Evolutionary conservation across 202 grass and related monocot species (phyloP).

Genomic region (Panicum virgatum): DNA sequence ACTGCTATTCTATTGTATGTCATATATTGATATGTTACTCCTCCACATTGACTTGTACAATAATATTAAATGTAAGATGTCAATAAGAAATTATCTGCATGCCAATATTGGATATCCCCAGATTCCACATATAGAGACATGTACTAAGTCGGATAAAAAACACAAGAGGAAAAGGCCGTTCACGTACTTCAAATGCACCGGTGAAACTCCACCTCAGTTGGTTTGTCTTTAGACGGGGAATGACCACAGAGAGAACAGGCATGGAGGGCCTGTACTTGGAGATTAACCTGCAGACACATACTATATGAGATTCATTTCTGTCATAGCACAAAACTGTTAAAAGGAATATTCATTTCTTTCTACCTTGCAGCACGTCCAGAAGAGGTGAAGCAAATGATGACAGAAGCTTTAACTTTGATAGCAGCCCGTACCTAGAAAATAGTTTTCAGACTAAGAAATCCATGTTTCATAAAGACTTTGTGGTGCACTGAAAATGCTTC

Average conservation of each 20-base stretch:
- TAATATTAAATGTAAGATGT: neutral
- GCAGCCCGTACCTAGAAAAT: conserved; percentile 85
- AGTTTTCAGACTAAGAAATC: conserved; percentile 33
- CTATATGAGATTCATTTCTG: conserved; percentile 9
- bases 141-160: neutral
- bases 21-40: conserved; percentile 5
- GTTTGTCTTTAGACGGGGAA: conserved; percentile 97
- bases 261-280: conserved; percentile 97
- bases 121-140: neutral
- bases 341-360: conserved; percentile 12
- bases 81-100: neutral
- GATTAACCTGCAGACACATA: conserved; percentile 67
- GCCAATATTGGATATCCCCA: neutral
- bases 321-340: neutral
- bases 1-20: neutral
- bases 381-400: conserved; percentile 96
- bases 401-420: conserved; percentile 95
- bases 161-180: conserved; percentile 4
- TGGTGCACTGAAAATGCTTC: neutral
- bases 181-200: conserved; percentile 88
- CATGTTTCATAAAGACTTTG: neutral
- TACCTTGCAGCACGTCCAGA: conserved; percentile 97
- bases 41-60: neutral
- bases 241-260: conserved; percentile 97
- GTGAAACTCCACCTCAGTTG: conserved; percentile 96